phyloP scores from a whole-genome alignment of 2,329 filamentous ascomycete genomes.

The Nannizzia gypsea region DNA sequence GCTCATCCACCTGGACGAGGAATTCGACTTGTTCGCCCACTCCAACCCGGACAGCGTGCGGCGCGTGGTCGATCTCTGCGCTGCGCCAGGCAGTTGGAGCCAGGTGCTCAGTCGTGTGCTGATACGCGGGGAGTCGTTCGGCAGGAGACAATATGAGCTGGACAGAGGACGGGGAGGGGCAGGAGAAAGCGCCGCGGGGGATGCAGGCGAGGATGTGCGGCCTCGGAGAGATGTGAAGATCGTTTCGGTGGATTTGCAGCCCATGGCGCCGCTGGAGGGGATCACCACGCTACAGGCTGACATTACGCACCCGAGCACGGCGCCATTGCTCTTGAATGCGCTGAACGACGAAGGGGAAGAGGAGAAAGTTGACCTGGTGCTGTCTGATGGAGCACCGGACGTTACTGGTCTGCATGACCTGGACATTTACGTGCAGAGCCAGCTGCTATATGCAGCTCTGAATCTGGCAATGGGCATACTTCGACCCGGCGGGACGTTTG shows the following conservation, averaged over 20 bases:
- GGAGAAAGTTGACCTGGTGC: slow-evolving; percentile 66
- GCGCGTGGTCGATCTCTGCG: slow-evolving; percentile 88
- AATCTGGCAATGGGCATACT: slow-evolving; percentile 89
- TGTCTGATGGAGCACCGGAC: slow-evolving; percentile 91
- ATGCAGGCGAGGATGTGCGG: slow-evolving; percentile 24
- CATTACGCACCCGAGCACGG: slow-evolving; percentile 92
- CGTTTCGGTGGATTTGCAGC: slow-evolving; percentile 88
- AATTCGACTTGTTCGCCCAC: slow-evolving; percentile 81
- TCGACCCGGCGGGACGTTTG: slow-evolving; percentile 85
- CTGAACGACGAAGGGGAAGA: slow-evolving; percentile 55
- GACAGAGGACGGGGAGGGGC: slow-evolving; percentile 51
- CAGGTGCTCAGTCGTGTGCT: slow-evolving; percentile 88
- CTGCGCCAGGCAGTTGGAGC: slow-evolving; percentile 92
- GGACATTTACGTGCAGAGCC: slow-evolving; percentile 95
- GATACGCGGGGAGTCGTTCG: slow-evolving; percentile 87
- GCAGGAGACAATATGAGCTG: slow-evolving; percentile 51
- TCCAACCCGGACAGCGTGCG: slow-evolving; percentile 57
- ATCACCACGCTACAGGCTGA: slow-evolving; percentile 88
- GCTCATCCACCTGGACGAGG: slow-evolving; percentile 85
- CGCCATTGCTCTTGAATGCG: slow-evolving; percentile 74
- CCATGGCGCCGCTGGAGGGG: slow-evolving; percentile 84
- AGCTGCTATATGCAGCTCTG: slow-evolving; percentile 84
- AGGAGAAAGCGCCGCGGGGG: slow-evolving; percentile 22
- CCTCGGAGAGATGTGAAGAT: slow-evolving; percentile 72
- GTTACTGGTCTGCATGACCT: slow-evolving; percentile 94